A percentile compares a stretch with the other conserved stretches of the same genome.
Conservation (phyloP, 805 yeast species). For the Yarrowia sp. region DNA sequence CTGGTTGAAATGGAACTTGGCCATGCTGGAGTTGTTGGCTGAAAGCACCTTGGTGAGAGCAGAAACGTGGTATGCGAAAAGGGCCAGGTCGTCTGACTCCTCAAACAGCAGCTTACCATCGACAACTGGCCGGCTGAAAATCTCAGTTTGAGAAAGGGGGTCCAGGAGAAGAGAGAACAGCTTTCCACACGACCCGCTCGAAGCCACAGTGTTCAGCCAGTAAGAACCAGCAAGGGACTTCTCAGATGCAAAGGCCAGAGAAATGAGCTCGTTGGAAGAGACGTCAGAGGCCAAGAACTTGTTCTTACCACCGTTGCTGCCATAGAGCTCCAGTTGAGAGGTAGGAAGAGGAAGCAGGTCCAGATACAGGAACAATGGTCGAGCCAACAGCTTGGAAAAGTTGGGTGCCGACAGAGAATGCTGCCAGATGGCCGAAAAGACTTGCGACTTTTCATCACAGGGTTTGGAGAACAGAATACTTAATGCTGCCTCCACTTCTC, state of each 20-base stretch:
- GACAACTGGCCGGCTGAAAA: slow-evolving; percentile 27
- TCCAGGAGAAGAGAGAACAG: slow-evolving; percentile 57
- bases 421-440: slow-evolving; percentile 13
- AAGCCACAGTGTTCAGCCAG: slow-evolving; percentile 32
- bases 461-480: slow-evolving; percentile 15
- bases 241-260: slow-evolving; percentile 6
- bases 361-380: slow-evolving; percentile 6
- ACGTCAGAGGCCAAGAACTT: slow-evolving; percentile 8
- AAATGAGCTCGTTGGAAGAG: slow-evolving; percentile 15
- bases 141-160: slow-evolving; percentile 48
- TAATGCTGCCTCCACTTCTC: slow-evolving; percentile 57
- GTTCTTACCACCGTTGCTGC: neutral
- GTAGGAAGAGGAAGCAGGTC: slow-evolving; percentile 17
- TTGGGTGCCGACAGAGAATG: slow-evolving; percentile 13
- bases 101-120: slow-evolving; percentile 29
- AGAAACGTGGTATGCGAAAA: slow-evolving; percentile 59
- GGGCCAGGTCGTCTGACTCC: slow-evolving; percentile 55
- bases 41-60: slow-evolving; percentile 51
- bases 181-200: slow-evolving; percentile 54
- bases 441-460: slow-evolving; percentile 7
- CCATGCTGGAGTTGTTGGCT: slow-evolving; percentile 21
- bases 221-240: slow-evolving; percentile 25
- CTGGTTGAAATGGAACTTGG: slow-evolving; percentile 19
- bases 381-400: slow-evolving; percentile 9
- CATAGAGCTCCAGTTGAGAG: slow-evolving; percentile 13